Evolutionary conservation across 1,284 basidiomycete genomes (phyloP), one percentile per base, ranked within the genome.

Genomic region (Leucoagaricus sp.): DNA sequence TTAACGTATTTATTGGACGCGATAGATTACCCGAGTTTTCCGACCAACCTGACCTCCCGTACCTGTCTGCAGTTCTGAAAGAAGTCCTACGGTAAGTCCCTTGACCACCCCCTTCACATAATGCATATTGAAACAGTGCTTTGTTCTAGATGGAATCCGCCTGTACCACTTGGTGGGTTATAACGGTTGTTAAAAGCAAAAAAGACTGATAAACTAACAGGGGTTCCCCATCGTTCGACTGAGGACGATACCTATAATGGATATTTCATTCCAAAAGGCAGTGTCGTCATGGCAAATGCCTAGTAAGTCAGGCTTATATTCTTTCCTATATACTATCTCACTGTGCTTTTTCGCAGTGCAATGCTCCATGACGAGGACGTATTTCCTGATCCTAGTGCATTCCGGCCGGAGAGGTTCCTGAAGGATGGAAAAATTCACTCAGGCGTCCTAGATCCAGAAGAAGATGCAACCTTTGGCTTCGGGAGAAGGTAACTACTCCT

Each of bases 351-450:
- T 38, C 21, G n/a, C n/a, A 69, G 75, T 74, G 73, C 74, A 1
- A 76, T 78, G 56, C 60, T 77, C 13, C 72, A 75, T 45, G 70
- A 78, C 56, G 68, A 73, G 57, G 62, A 57, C 8, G 56, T 66
- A 13, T 78, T 75, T 59, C 67, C 72, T 1, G 65, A 76, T 26
- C 75, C 78, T 3, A 65, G 68, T 15, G 57, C 54, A 3, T 79
- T 79, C 64, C 68, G 69, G 19, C 77, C 76, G 12, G 74, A 75
- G 48, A 67, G 76, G n/a, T 75, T 67, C 51, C 49, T 75, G 25
- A 64, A 65, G 40, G 29, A 49, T 21, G 53, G 36, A 15, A 26
- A 29, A 7, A 41, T 49, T 15, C 9, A 19, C 12, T 10, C 23
- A 9, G 45, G 44, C 8, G 42, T 55, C 17, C 53, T 29, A 25